phyloP scores from a whole-genome alignment of 805 yeast genomes.

The Candida broadrunensis region DNA sequence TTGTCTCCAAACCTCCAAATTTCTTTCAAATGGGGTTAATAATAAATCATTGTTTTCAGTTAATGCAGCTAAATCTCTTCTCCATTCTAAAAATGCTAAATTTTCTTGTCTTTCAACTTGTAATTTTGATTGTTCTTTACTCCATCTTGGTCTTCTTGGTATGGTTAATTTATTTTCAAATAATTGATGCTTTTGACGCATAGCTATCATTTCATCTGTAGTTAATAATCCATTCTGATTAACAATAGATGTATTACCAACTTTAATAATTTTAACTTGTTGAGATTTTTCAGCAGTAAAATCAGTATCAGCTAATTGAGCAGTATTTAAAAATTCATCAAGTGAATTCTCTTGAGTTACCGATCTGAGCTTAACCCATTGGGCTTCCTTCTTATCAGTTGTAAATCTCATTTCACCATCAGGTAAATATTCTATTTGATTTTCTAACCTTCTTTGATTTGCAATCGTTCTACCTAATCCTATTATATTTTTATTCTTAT shows the following conservation, averaged over 20 bases:
- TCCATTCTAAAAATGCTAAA: constrained; percentile 90
- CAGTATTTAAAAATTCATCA: constrained; percentile 93
- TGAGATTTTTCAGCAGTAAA: constrained; percentile 87
- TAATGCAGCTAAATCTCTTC: constrained; percentile 80
- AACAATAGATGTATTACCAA: constrained; percentile 49
- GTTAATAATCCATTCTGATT: constrained; percentile 51
- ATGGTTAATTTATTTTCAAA: constrained; percentile 73
- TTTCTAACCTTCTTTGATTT: constrained; percentile 67
- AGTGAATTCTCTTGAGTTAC: constrained; percentile 92
- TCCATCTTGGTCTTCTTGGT: constrained; percentile 94
- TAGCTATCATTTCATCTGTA: constrained; percentile 59
- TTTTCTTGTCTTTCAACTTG: constrained; percentile 86
- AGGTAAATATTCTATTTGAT: constrained; percentile 67
- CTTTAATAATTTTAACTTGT: constrained; percentile 79
- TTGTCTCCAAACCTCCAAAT: constrained; percentile 97
- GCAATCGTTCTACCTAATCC: constrained; percentile 86
- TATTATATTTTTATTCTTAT: constrained; percentile 76
- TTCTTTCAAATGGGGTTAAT: constrained; percentile 95
- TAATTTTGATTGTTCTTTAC: constrained; percentile 59
- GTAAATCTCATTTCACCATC: constrained; percentile 90
- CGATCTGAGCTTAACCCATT: constrained; percentile 87
- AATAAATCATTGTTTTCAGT: constrained; percentile 83
- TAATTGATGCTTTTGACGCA: constrained; percentile 60
- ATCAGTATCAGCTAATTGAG: constrained; percentile 93
- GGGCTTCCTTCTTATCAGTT: constrained; percentile 78